Base-by-base conservation (phyloP, 1,284 basidiomycete species). In the Afroboletus lepidellus region DNA sequence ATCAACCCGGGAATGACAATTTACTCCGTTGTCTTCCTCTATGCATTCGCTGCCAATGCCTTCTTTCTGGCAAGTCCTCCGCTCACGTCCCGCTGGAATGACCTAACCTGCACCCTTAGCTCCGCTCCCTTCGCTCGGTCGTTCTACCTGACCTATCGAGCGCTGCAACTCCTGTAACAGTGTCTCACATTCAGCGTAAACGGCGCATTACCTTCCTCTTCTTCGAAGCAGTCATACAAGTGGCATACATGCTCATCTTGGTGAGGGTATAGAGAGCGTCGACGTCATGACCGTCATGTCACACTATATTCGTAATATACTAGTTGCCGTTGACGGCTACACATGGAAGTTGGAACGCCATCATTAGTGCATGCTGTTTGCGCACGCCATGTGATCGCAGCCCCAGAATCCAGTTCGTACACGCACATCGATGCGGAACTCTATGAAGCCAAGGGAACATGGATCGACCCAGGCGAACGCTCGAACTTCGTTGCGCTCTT, bases 101-200 rank as follows among this genome's bases (percentile, higher is more conserved):
- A 25, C 20, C 20, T 57, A 34, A 47, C 33, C 23, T 5, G 41
- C 38, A 46, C 47, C 11, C 16, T 29, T 64, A 94, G 92, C 83
- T 94, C 36, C 92, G 94, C 48, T 95, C 94, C 5, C 79, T 98
- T 24, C 90, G 94, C 51, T 92, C 92, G 38, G 86, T 97, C 48
- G 84, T 97, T 44, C 80, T 98, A 3, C 94, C 95, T 4, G 77
- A 78, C 46, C 59, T 64, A 8, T 59, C 67, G 23, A 72, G 61
- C 18, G 69, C 64, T 4, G 16, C 64, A 6, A 67, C 79, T 3
- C 72, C 77, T 8, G 72, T 74, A 18, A 90, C 90, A 0, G 82
- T 95, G 32, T 87, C 85, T 20, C 89, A 89, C 58, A 81, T 86
- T 0, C 91, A 94, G 60, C 80, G 94, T 16, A 82, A 87, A 16